Evolutionary conservation across 768 basidiomycete species (phyloP), one percentile per base, ranked within the genome.

Genomic region (Pluteus cervinus): DNA sequence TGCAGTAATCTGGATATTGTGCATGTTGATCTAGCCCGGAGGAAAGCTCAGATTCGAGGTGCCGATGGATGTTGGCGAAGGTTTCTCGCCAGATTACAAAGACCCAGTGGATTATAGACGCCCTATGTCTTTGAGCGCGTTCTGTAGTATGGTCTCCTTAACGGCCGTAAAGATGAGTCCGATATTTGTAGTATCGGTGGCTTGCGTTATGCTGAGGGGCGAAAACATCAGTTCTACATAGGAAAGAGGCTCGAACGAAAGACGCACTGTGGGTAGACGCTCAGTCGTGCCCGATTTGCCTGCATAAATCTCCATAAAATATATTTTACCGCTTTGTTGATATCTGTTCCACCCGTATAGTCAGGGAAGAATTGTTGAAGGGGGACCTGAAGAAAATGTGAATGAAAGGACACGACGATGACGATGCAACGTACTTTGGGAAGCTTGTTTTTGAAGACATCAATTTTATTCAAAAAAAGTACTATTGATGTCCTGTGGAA

Each of bases 301-400:
- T 93, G 88, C 71, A 91, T 91, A 50, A 93, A 96, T 50, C 86
- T 68, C 92, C 90, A 96, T 25, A 96, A 65, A 37, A 96, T 91
- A 46, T 88, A 93, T 50, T 91, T 91, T 0, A 90, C 89, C 2
- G 88, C 90, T 58, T 92, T 92, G 64, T 90, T 92, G 58, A 93
- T 86, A 50, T 92, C 86, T 3, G 80, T 58, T 5, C 89, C 89
- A 23, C 87, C 87, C 0, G 86, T 84, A 56, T 93, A 93, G 50
- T 92, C 89, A 4, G 87, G 78, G 57, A 90, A 92, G 55, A 83
- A 84, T 30, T 65, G 63, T 42, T 84, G 81, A 12, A 88, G 58
- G 2, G 83, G 83, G 0, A 83, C 75, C 79, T 81, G 47, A n/a
- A n/a, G 7, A 21, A 25, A 18, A 14, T n/a, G n/a, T n/a, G n/a